phyloP scores from a whole-genome alignment of 2,329 filamentous ascomycete genomes.

The Colletotrichum liriopes region DNA sequence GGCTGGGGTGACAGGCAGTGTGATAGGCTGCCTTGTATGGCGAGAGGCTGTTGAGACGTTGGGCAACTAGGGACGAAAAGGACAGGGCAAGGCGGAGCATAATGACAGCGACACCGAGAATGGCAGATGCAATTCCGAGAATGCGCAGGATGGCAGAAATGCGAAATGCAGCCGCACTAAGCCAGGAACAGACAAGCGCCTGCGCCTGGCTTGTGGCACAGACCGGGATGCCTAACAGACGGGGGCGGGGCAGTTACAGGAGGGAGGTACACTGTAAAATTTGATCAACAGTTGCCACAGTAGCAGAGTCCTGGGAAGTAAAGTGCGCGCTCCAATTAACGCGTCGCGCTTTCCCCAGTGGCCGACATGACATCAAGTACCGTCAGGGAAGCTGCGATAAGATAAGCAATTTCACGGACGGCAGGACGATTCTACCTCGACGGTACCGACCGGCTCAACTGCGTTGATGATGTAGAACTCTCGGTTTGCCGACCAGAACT shows the following conservation, averaged over 20 bases:
- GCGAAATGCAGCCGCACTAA: conserved; percentile 3
- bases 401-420: conserved; percentile 16
- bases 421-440: conserved; percentile 17
- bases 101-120: conserved; percentile 17
- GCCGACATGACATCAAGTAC: conserved; percentile 31
- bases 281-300: conserved; percentile 11
- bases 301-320: conserved; percentile 1
- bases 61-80: background rate
- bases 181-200: background rate
- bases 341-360: conserved; percentile 21
- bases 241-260: background rate
- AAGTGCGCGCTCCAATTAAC: conserved; percentile 30
- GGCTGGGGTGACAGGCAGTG: background rate
- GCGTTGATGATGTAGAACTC: background rate
- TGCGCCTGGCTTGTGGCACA: too few relatives aligned
- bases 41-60: background rate
- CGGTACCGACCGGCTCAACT: background rate
- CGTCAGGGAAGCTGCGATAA: conserved; percentile 22
- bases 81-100: background rate
- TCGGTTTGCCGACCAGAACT: background rate
- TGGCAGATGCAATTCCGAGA: background rate
- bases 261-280: conserved; percentile 1
- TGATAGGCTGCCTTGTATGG: background rate
- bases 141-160: background rate
- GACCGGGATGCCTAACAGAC: background rate